Percentiles rank a stretch among this genome's conserved stretches.
These are phyloP conservation scores for Neoboletus magnificus DNA, from an alignment of 768 basidiomycete genomes.

Conservation along the genomic window DNA sequence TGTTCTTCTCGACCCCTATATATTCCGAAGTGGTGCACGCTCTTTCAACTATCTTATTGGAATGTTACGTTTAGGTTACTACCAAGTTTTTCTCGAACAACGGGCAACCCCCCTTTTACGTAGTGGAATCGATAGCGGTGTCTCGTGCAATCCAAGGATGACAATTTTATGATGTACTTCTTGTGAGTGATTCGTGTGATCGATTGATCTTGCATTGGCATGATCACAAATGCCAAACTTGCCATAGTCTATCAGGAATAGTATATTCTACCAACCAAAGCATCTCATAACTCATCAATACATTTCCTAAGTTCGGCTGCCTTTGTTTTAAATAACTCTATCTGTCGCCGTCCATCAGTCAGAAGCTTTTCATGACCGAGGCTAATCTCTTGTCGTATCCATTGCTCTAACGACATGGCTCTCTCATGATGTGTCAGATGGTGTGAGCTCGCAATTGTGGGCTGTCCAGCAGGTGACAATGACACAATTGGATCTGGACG, in stretches of 20 bases:
- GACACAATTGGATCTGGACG: slow-evolving; percentile 12
- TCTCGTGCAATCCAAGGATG: not conserved
- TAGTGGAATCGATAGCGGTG: not conserved
- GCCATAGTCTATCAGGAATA: not conserved
- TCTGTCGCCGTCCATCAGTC: slow-evolving; percentile 49
- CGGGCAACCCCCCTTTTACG: not conserved
- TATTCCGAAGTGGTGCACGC: not conserved
- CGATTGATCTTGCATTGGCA: too few species aligned
- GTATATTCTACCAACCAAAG: not conserved
- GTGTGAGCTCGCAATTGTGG: slow-evolving; percentile 13
- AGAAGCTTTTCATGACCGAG: slow-evolving; percentile 60
- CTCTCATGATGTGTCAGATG: slow-evolving; percentile 47
- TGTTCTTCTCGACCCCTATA: not conserved
- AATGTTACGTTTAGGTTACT: not conserved
- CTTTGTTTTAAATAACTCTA: slow-evolving; percentile 45
- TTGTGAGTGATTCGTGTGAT: not conserved
- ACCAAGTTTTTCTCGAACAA: not conserved
- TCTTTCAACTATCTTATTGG: not conserved
- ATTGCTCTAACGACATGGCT: slow-evolving; percentile 79
- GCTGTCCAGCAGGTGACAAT: slow-evolving; percentile 10
- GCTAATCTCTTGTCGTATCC: slow-evolving; percentile 74
- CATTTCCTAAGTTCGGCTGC: slow-evolving; percentile 39
- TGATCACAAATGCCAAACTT: too few species aligned
- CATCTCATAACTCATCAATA: slow-evolving; percentile 34
- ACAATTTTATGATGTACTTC: not conserved